Evolutionary conservation across 140 eudicot species (phyloP).

Genomic region (Stevia rebaudiana): DNA sequence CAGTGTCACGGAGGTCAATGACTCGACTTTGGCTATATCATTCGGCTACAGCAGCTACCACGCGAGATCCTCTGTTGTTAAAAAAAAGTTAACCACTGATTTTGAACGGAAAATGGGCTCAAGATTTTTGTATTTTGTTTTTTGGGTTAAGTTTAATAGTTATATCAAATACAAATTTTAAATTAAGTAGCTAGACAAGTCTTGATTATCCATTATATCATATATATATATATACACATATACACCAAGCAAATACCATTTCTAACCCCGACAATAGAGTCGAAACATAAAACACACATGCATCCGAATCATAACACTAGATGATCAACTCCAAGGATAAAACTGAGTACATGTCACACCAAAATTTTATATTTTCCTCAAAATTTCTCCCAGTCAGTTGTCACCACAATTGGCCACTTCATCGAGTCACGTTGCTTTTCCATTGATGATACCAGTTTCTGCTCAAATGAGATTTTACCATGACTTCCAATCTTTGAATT

Average conservation of each 20-base stretch:
- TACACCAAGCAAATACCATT: not conserved
- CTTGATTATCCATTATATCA: constrained; percentile 1
- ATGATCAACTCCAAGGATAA: constrained; percentile 6
- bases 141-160: too few relatives aligned
- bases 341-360: constrained; percentile 10
- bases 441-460: constrained; percentile 24
- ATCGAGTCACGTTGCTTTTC: constrained; percentile 36
- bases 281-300: constrained; percentile 1
- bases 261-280: constrained; percentile 17
- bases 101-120: too few relatives aligned
- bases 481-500: constrained; percentile 30
- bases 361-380: constrained; percentile 21
- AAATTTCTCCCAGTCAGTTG: constrained; percentile 70
- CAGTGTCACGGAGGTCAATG: too few relatives aligned
- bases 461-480: constrained; percentile 23
- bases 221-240: not conserved
- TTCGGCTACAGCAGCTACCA: too few relatives aligned
- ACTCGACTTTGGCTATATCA: too few relatives aligned
- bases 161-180: not conserved
- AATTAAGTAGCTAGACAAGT: not conserved
- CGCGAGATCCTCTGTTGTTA: too few relatives aligned
- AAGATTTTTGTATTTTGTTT: too few relatives aligned
- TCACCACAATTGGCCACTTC: constrained; percentile 52
- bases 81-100: too few relatives aligned
- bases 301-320: constrained; percentile 10